phyloP scores from a whole-genome alignment of 2,329 filamentous ascomycete genomes.

The Hypoxylon rubiginosum region DNA sequence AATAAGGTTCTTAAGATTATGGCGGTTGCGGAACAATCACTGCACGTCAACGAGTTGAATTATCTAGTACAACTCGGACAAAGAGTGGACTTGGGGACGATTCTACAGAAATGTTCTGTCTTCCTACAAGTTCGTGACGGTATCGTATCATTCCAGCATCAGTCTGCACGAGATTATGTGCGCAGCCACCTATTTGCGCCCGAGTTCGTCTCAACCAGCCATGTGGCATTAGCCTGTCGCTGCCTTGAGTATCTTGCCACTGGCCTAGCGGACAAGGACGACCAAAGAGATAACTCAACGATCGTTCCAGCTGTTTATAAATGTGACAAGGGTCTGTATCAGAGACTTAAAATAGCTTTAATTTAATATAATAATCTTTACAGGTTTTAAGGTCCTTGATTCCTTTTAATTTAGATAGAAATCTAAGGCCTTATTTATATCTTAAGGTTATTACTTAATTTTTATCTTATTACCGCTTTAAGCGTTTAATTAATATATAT shows the following conservation, averaged over 20 bases:
- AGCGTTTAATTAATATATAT: no score
- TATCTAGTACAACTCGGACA: not conserved
- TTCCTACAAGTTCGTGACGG: not conserved
- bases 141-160: not conserved
- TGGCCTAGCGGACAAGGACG: not conserved
- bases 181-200: not conserved
- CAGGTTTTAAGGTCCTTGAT: no score
- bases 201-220: not conserved
- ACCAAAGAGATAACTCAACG: no score
- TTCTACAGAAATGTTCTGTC: not conserved
- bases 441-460: no score
- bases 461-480: no score
- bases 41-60: not conserved
- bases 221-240: not conserved
- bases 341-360: no score
- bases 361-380: no score
- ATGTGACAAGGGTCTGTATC: no score
- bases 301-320: no score
- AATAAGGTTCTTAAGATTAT: not conserved
- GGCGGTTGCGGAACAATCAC: not conserved
- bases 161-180: not conserved
- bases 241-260: not conserved
- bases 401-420: no score
- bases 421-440: no score
- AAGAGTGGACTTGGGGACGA: not conserved